These are phyloP conservation scores for Aspergillus steynii DNA, from an alignment of 495 filamentous ascomycete species.

Conservation along the genomic window DNA sequence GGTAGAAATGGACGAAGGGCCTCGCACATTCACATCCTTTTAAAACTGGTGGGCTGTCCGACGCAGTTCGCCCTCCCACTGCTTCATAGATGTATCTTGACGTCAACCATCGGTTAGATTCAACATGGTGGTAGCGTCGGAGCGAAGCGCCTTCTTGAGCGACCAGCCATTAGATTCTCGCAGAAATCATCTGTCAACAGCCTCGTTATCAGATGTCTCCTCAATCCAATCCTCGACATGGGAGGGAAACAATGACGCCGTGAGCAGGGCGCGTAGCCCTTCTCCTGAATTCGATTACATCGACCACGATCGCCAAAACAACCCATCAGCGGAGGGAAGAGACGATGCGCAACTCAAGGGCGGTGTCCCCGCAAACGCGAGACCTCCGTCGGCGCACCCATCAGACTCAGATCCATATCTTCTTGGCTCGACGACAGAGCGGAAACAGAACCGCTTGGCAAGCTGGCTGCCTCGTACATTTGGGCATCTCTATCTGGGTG, in stretches of 20 bases:
- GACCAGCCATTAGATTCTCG: not conserved
- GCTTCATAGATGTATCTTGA: not conserved
- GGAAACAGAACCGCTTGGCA: not conserved
- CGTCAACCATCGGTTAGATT: not conserved
- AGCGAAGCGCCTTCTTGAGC: not conserved
- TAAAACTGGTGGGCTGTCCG: not conserved
- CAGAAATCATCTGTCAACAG: not conserved
- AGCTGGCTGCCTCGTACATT: constrained; percentile 22
- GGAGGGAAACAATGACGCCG: not conserved
- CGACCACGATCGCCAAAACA: not conserved
- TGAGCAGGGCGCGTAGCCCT: not conserved
- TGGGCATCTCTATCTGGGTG: constrained; percentile 6
- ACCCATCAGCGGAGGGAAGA: not conserved
- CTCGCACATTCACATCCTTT: not conserved
- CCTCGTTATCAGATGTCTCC: not conserved
- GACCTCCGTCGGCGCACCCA: not conserved
- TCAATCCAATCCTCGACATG: not conserved
- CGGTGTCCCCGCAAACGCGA: not conserved
- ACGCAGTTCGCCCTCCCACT: not conserved
- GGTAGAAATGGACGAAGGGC: not conserved
- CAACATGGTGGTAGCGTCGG: not conserved
- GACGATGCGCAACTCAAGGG: not conserved
- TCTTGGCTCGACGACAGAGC: not conserved
- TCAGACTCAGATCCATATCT: constrained; percentile 1
- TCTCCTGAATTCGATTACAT: not conserved